phyloP scores from a whole-genome alignment of 2,329 filamentous ascomycete genomes.

The Colletotrichum kahawae region DNA sequence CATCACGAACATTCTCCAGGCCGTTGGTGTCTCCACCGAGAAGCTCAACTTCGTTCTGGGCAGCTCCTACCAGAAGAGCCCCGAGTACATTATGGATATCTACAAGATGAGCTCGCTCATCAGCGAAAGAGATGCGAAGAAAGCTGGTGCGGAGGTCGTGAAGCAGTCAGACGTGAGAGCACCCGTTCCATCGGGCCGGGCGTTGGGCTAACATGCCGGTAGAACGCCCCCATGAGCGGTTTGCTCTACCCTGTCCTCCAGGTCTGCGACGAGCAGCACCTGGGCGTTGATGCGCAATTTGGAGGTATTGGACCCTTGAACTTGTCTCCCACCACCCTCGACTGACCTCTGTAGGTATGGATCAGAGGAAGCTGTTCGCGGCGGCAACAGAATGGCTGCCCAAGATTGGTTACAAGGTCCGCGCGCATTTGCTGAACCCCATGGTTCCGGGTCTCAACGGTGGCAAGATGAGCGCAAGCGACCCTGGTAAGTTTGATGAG shows the following conservation, averaged over 20 bases:
- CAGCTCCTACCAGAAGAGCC: conserved; percentile 77
- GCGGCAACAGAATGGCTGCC: conserved; percentile 85
- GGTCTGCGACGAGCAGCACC: conserved; percentile 87
- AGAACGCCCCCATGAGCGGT: conserved; percentile 67
- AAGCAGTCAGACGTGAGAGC: conserved; percentile 72
- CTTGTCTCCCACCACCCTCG: too few species aligned
- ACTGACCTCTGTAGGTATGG: conserved; percentile 48
- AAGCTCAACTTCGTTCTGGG: conserved; percentile 85
- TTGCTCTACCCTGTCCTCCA: conserved; percentile 88
- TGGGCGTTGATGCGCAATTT: conserved; percentile 88
- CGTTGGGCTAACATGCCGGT: neutral
- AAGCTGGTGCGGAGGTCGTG: conserved; percentile 91
- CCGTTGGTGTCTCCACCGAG: conserved; percentile 79
- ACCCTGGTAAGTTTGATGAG: conserved; percentile 54
- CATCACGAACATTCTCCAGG: conserved; percentile 76
- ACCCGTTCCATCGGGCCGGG: neutral
- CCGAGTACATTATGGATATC: conserved; percentile 84
- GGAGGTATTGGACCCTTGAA: conserved; percentile 57
- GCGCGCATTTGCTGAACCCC: conserved; percentile 71
- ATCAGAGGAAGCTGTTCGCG: conserved; percentile 90
- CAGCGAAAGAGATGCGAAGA: conserved; percentile 82
- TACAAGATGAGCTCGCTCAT: conserved; percentile 76
- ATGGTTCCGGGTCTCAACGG: conserved; percentile 89
- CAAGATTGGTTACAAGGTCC: conserved; percentile 80
- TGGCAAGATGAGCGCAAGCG: conserved; percentile 85